phyloP scores from a whole-genome alignment of 2,329 filamentous ascomycete genomes.

The Pyrenochaeta sp. region DNA sequence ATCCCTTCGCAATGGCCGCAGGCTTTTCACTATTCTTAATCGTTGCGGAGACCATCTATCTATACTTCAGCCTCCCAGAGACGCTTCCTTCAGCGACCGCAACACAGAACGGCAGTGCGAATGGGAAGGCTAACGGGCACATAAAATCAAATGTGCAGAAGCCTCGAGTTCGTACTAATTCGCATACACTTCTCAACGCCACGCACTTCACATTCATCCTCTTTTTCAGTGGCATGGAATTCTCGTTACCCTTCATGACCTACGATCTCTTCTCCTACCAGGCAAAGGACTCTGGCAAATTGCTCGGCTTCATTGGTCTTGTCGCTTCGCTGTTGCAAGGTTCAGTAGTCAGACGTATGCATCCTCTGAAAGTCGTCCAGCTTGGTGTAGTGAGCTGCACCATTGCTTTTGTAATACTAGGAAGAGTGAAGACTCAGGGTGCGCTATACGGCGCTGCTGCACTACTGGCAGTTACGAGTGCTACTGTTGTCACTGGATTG shows the following conservation, averaged over 20 bases:
- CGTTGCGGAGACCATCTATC: constrained; percentile 84
- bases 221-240: constrained; percentile 98
- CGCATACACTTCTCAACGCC: constrained; percentile 80
- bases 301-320: constrained; percentile 91
- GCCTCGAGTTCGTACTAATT: constrained; percentile 72
- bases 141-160: constrained; percentile 30
- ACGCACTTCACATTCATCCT: constrained; percentile 92
- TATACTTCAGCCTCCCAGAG: constrained; percentile 86
- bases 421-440: constrained; percentile 70
- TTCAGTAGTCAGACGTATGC: constrained; percentile 84
- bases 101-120: constrained; percentile 20
- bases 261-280: constrained; percentile 89
- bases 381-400: constrained; percentile 81
- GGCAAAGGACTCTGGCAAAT: constrained; percentile 79
- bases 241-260: constrained; percentile 96
- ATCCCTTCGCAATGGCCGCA: constrained; percentile 93
- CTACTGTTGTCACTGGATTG: constrained; percentile 91
- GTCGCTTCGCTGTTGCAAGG: constrained; percentile 93
- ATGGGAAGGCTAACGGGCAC: constrained; percentile 27
- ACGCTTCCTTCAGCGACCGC: constrained; percentile 69
- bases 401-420: constrained; percentile 80
- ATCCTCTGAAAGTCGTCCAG: constrained; percentile 81
- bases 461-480: constrained; percentile 86
- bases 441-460: constrained; percentile 84
- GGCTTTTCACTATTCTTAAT: constrained; percentile 87